These are phyloP conservation scores for Monosporascus sp. DNA, from an alignment of 2,329 filamentous ascomycete species.

Conservation along the genomic window DNA sequence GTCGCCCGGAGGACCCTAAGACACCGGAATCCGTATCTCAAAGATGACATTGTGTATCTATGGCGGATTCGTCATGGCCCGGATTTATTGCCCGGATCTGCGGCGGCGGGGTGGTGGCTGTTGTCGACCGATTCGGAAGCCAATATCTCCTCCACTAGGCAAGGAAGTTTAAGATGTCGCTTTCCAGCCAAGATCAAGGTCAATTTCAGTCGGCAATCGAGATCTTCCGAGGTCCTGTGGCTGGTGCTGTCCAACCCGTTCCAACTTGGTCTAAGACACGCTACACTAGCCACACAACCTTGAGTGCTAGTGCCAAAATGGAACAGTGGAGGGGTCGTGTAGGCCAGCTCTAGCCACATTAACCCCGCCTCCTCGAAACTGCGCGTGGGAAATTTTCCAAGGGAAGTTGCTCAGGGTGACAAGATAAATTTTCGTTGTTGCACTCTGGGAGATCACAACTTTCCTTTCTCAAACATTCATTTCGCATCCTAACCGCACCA, in stretches of 20 bases:
- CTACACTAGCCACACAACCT: background rate
- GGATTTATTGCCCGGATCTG: slow-evolving; percentile 1
- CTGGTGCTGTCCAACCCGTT: background rate
- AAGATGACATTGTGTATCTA: slow-evolving; percentile 24
- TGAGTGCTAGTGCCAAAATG: background rate
- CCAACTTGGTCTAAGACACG: background rate
- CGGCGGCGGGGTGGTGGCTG: background rate
- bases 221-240: slow-evolving; percentile 15
- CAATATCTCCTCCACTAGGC: too few relatives aligned
- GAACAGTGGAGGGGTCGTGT: background rate
- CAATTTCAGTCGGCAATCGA: slow-evolving; percentile 15
- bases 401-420: slow-evolving; percentile 3
- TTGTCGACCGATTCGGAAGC: background rate
- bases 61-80: slow-evolving; percentile 20
- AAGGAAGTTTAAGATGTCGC: too few relatives aligned
- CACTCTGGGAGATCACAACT: slow-evolving; percentile 2
- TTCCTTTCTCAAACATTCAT: slow-evolving; percentile 7
- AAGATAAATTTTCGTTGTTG: slow-evolving; percentile 3
- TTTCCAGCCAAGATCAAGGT: slow-evolving; percentile 6
- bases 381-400: slow-evolving; percentile 17
- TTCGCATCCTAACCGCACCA: slow-evolving; percentile 12
- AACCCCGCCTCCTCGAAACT: slow-evolving; percentile 20
- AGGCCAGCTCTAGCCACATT: slow-evolving; percentile 7
- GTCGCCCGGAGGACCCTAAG: slow-evolving; percentile 20
- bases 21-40: slow-evolving; percentile 24